phyloP scores from a whole-genome alignment of 306 rosid genomes.

The Albizia julibrissin region DNA sequence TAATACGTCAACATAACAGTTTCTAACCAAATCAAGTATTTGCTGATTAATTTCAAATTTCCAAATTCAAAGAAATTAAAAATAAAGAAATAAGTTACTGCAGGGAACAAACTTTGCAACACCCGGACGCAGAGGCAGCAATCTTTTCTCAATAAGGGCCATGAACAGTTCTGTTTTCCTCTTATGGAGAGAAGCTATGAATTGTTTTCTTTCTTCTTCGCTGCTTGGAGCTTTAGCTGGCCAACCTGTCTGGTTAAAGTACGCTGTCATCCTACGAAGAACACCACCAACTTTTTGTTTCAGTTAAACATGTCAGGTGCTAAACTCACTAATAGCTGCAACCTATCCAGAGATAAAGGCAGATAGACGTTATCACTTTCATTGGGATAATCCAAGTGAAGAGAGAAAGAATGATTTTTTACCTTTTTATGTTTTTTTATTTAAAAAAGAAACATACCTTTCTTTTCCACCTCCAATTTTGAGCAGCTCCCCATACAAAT shows the following conservation, averaged over 20 bases:
- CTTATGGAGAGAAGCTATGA: constrained; percentile 93
- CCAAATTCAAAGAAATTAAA: neutral
- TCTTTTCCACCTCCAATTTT: constrained; percentile 99
- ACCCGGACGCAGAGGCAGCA: constrained; percentile 96
- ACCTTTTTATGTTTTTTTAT: no score
- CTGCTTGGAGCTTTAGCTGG: constrained; percentile 77
- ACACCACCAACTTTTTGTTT: constrained; percentile 17
- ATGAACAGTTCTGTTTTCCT: constrained; percentile 89
- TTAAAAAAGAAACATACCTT: constrained; percentile 57
- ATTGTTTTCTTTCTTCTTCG: constrained; percentile 78
- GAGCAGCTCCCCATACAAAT: constrained; percentile 91
- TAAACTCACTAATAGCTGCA: constrained; percentile 1
- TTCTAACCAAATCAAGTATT: constrained; percentile 3
- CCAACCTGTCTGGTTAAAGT: constrained; percentile 92
- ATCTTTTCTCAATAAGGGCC: constrained; percentile 90
- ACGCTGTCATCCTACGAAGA: constrained; percentile 83
- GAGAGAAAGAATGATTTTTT: neutral
- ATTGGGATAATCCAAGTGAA: constrained; percentile 3
- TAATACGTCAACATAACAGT: neutral
- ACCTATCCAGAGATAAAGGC: neutral
- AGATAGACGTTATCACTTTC: neutral
- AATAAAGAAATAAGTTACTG: constrained; percentile 27
- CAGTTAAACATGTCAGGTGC: constrained; percentile 18
- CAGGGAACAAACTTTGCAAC: constrained; percentile 86
- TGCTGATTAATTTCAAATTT: constrained; percentile 8